Evolutionary conservation across 2,329 filamentous ascomycete genomes (phyloP), one percentile per base, ranked within the genome.

Genomic region (Fusarium tuaranense): DNA sequence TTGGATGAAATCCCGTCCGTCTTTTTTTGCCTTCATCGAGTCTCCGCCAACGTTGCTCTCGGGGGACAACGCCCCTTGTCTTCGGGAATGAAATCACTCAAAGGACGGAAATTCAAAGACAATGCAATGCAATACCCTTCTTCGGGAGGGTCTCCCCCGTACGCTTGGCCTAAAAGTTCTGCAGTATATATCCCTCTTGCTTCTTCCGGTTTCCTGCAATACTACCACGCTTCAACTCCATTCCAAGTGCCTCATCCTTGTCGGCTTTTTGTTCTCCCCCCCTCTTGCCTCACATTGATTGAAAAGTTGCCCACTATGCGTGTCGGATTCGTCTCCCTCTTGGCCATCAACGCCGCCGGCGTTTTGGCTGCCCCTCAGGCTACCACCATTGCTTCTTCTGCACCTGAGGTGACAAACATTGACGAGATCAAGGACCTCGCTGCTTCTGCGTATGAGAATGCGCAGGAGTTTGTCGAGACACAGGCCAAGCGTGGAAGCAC

Each of bases 291-390:
- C 27, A 25, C 20, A 13, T 62, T 69, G 38, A 65, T 71, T 65
- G 53, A 72, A 38, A 38, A 38, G 41, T 25, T 38, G 16, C 13
- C 62, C 59, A 70, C 30, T 44, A 78, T 78, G 77, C 77, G 75
- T 69, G 75, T 65, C 36, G 59, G 59, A 59, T 65, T 70, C 55
- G 30, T 78, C 51, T 61, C 74, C 12, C 38, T 78, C 55, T 46
- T 79, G 63, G 77, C 74, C 16, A 68, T 77, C 32, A 78, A 76
- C 60, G 75, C 74, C 70, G 74, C 69, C 38, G 69, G 74, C 20
- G 72, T 73, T 60, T 53, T 78, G 60, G 74, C 77, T 16, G 70
- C 71, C 18, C 77, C 77, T 7, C 67, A 70, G 7, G 57, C 67
- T 20, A 65, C 67, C 25, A 71, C 76, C 10, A 51, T 67, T 30